phyloP scores from a whole-genome alignment of 2,329 filamentous ascomycete genomes.

The Colletotrichum sojae region DNA sequence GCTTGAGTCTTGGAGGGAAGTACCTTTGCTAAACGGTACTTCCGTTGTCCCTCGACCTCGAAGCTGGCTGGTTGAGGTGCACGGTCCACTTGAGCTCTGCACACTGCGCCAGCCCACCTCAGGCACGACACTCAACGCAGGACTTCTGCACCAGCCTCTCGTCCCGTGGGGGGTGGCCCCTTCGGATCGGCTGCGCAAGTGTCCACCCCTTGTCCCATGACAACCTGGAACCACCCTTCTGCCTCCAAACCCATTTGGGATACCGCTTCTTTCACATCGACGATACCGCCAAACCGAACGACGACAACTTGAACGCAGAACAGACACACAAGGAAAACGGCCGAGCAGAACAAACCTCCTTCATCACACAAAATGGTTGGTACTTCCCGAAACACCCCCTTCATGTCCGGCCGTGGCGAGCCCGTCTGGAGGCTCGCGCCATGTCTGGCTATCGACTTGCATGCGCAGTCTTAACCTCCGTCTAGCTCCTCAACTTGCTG shows the following conservation, averaged over 20 bases:
- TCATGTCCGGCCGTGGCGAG: constrained; percentile 30
- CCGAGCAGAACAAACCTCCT: constrained; percentile 15
- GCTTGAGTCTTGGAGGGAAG: background rate
- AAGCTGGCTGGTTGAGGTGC: constrained; percentile 1
- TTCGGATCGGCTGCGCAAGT: constrained; percentile 10
- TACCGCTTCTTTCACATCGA: constrained; percentile 21
- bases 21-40: background rate
- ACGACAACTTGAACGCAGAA: background rate
- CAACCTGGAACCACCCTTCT: constrained; percentile 12
- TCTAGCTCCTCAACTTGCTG: constrained; percentile 76
- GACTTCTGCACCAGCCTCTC: constrained; percentile 15
- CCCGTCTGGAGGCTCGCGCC: constrained; percentile 23
- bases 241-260: constrained; percentile 18
- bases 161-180: constrained; percentile 1
- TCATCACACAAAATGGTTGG: constrained; percentile 34
- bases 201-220: constrained; percentile 37
- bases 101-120: background rate
- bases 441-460: constrained; percentile 26
- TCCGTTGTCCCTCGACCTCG: background rate
- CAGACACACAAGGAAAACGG: constrained; percentile 6
- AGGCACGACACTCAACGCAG: constrained; percentile 7
- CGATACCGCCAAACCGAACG: constrained; percentile 1
- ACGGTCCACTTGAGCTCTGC: constrained; percentile 31
- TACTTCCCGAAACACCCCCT: constrained; percentile 8
- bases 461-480: constrained; percentile 58